Conservation (phyloP, 2,329 filamentous ascomycete species). For the Nigrospora oryzae region DNA sequence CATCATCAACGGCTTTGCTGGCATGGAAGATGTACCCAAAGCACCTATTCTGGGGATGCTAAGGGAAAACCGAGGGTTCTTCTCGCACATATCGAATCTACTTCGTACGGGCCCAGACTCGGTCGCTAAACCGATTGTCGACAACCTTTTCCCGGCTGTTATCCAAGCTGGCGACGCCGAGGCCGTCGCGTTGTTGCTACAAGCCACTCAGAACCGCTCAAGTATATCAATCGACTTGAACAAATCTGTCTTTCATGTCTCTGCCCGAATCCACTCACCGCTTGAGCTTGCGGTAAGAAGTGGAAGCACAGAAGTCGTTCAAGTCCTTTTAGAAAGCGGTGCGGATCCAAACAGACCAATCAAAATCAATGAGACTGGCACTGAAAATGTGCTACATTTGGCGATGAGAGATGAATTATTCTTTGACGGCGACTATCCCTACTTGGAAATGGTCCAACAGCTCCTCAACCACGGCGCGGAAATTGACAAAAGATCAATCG, state of each 20-base stretch:
- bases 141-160: background rate
- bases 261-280: no score
- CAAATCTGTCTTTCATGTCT: background rate
- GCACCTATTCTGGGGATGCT: background rate
- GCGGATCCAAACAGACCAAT: background rate
- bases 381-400: no score
- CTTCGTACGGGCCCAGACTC: background rate
- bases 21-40: background rate
- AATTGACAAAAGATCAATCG: accelerated
- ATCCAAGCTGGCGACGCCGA: background rate
- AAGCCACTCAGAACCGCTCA: background rate
- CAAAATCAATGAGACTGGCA: no score
- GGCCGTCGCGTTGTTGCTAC: background rate
- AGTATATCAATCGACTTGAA: background rate
- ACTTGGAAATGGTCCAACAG: no score
- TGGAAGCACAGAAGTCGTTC: background rate
- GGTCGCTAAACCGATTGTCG: background rate
- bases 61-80: background rate
- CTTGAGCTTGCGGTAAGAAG: background rate
- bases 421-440: no score
- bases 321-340: background rate
- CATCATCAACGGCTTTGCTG: background rate
- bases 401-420: no score
- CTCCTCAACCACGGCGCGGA: background rate
- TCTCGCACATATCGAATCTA: background rate